These are phyloP conservation scores for Trichosporon coremiiforme DNA, from an alignment of 1,284 basidiomycete species.

Conservation along the genomic window DNA sequence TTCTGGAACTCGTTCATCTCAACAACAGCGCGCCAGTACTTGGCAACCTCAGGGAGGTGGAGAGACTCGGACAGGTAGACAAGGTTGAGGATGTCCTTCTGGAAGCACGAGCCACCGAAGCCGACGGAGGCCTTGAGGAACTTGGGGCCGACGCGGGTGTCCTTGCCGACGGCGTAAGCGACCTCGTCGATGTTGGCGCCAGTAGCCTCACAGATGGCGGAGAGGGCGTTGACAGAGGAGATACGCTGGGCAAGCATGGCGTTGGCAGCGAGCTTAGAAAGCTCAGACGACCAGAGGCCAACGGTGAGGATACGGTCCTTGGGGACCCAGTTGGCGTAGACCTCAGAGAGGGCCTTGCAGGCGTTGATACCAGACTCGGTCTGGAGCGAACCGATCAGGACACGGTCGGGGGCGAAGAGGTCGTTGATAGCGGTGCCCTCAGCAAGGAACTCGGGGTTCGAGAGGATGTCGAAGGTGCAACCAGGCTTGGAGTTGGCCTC, in stretches of 20 bases:
- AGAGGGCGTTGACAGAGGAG: conserved; percentile 96
- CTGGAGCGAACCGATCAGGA: conserved; percentile 93
- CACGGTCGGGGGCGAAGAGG: conserved; percentile 86
- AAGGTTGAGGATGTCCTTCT: conserved; percentile 98
- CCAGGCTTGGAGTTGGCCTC: conserved; percentile 94
- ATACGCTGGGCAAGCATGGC: conserved; percentile 98
- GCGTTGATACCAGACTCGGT: conserved; percentile 81
- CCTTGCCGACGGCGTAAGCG: conserved; percentile 88
- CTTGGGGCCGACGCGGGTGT: conserved; percentile 88
- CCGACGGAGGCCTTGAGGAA: conserved; percentile 80
- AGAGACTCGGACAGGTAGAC: conserved; percentile 94
- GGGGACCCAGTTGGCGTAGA: conserved; percentile 97
- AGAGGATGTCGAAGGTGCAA: conserved; percentile 94
- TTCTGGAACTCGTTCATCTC: conserved; percentile 98
- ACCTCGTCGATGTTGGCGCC: conserved; percentile 99
- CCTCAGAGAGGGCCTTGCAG: conserved; percentile 70
- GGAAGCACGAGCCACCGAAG: conserved; percentile 99
- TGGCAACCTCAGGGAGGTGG: conserved; percentile 92
- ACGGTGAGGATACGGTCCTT: conserved; percentile 83
- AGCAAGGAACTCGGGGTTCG: conserved; percentile 96
- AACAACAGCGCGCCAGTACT: conserved; percentile 94
- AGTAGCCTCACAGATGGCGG: conserved; percentile 98
- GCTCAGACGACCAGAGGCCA: conserved; percentile 97
- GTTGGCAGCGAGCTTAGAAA: conserved; percentile 98
- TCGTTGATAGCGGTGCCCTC: conserved; percentile 95